These are phyloP conservation scores for Nicotiana attenuata DNA, from an alignment of 257 asterid species.

Conservation along the genomic window DNA sequence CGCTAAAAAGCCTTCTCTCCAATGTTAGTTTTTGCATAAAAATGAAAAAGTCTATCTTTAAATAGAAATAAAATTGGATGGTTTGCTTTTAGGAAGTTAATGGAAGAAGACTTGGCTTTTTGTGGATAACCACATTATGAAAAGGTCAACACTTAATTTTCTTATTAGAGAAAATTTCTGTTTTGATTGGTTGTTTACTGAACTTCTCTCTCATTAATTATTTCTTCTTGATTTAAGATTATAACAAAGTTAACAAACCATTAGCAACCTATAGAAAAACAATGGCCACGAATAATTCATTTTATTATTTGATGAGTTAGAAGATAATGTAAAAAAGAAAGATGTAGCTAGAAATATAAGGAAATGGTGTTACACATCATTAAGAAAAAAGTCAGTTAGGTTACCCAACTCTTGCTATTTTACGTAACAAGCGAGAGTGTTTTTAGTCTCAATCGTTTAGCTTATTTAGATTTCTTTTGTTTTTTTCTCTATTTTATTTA, in stretches of 20 bases:
- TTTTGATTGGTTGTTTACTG: background rate
- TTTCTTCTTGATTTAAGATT: background rate
- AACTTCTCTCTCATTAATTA: background rate
- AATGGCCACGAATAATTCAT: background rate
- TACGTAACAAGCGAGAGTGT: background rate
- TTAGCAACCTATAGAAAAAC: background rate
- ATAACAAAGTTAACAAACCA: slow-evolving; percentile 1
- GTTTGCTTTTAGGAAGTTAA: background rate
- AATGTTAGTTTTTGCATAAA: no score
- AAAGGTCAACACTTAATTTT: slow-evolving; percentile 7
- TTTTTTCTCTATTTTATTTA: background rate
- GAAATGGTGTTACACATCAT: background rate
- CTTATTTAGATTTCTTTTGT: background rate
- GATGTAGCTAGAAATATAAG: background rate
- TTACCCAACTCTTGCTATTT: background rate
- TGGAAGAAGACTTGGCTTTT: slow-evolving; percentile 19
- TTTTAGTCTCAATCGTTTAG: background rate
- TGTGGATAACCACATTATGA: slow-evolving; percentile 18
- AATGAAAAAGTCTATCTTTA: background rate
- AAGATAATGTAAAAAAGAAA: background rate
- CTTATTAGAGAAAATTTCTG: background rate
- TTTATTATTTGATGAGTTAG: background rate
- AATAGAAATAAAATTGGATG: background rate
- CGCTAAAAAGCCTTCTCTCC: no score
- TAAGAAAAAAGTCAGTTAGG: slow-evolving; percentile 8